A percentile compares a stretch with the other conserved stretches of the same genome.
phyloP scores from a whole-genome alignment of 2,329 filamentous ascomycete genomes.

The Scopulariopsis brevicaulis region DNA sequence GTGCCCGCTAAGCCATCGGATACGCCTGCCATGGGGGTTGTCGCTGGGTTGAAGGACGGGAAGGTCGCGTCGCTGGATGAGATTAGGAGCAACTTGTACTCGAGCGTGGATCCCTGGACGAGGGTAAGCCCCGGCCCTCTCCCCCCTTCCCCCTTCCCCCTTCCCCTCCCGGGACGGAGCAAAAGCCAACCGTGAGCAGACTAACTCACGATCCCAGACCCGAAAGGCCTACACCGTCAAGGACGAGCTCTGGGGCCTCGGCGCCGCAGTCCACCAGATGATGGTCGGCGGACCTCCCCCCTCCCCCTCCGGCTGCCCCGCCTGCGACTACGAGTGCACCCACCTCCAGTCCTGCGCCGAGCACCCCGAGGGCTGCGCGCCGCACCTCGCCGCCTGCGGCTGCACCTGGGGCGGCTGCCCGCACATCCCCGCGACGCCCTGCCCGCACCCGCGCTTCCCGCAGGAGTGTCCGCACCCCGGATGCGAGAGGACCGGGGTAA shows the following conservation, averaged over 20 bases:
- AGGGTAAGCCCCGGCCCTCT: neutral
- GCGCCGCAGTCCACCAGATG: conserved; percentile 26
- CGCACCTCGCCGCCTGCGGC: neutral
- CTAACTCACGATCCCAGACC: conserved; percentile 11
- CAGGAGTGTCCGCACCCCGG: neutral
- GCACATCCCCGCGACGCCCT: neutral
- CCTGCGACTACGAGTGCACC: conserved; percentile 2
- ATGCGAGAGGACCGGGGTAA: neutral
- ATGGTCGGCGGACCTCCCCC: conserved; percentile 19
- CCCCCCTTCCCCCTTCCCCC: neutral
- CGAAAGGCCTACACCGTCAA: conserved; percentile 21
- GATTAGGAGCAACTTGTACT: neutral
- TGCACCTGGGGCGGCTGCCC: neutral
- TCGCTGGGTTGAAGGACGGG: neutral
- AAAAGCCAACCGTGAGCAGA: neutral
- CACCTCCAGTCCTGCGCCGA: neutral
- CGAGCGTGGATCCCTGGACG: neutral
- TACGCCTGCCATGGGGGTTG: neutral
- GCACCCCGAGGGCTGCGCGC: neutral
- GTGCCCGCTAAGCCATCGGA: too few relatives aligned
- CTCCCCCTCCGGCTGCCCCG: neutral
- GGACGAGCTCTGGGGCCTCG: conserved; percentile 25
- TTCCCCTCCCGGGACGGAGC: neutral
- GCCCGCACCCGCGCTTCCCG: neutral
- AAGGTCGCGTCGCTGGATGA: neutral